phyloP scores from a whole-genome alignment of 2,329 filamentous ascomycete genomes.

The Penicillium sp. region DNA sequence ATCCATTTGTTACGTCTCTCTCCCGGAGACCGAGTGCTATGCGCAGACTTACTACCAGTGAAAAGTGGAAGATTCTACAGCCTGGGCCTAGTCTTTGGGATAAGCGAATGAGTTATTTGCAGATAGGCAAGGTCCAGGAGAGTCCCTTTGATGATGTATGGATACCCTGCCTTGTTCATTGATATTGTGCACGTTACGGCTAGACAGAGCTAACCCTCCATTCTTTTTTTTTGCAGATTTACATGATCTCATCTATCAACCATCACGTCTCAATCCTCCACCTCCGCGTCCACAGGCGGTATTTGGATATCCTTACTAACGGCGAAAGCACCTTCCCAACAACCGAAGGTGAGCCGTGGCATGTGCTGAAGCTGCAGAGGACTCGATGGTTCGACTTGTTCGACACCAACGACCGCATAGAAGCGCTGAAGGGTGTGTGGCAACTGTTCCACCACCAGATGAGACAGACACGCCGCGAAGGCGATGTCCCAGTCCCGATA shows the following conservation, averaged over 20 bases:
- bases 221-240: conserved; percentile 47
- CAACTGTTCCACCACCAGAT: conserved; percentile 57
- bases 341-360: conserved; percentile 46
- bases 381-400: conserved; percentile 62
- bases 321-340: conserved; percentile 38
- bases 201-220: conserved; percentile 1
- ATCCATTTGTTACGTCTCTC: conserved; percentile 32
- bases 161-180: not conserved
- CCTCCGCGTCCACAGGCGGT: conserved; percentile 57
- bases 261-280: conserved; percentile 62
- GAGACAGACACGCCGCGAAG: conserved; percentile 27
- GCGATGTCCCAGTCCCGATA: not conserved
- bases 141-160: conserved; percentile 57
- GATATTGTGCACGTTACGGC: not conserved
- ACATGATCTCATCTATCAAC: conserved; percentile 62
- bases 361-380: conserved; percentile 54
- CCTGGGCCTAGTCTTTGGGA: conserved; percentile 57
- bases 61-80: conserved; percentile 55
- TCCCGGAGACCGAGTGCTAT: conserved; percentile 35
- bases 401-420: conserved; percentile 52
- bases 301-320: conserved; percentile 55
- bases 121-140: conserved; percentile 54
- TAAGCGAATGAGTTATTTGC: conserved; percentile 55
- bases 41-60: conserved; percentile 47
- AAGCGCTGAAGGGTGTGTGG: conserved; percentile 60